A percentile compares a stretch with the other conserved stretches of the same genome.
Conservation (phyloP, 331 rosid genomes). For the Pyrus hybrid region DNA sequence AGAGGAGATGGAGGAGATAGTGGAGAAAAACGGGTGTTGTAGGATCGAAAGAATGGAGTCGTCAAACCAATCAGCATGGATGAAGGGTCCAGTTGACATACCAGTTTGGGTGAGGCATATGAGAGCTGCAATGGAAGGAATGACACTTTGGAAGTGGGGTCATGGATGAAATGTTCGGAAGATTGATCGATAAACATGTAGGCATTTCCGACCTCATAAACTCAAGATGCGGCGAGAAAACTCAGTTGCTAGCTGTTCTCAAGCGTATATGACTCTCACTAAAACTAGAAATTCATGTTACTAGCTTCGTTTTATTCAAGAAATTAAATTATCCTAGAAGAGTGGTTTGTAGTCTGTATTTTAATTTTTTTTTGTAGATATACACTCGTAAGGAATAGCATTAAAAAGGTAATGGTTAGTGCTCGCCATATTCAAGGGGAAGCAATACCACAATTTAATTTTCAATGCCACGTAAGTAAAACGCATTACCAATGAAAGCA, state of each 20-base stretch:
- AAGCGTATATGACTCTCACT: too few relatives aligned
- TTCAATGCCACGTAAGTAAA: too few relatives aligned
- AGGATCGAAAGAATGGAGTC: slow-evolving; percentile 35
- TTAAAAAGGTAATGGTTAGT: too few relatives aligned
- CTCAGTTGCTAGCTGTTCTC: slow-evolving; percentile 28
- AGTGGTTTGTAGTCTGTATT: too few relatives aligned
- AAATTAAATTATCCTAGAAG: too few relatives aligned
- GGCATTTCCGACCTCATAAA: slow-evolving; percentile 5
- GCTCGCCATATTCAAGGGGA: too few relatives aligned
- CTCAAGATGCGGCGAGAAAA: slow-evolving; percentile 20
- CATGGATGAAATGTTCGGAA: slow-evolving; percentile 29
- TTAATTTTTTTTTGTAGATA: too few relatives aligned
- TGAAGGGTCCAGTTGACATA: slow-evolving; percentile 15
- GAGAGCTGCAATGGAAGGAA: slow-evolving; percentile 43
- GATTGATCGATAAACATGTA: slow-evolving; percentile 5
- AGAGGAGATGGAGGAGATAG: slow-evolving; percentile 28
- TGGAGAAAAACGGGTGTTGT: slow-evolving; percentile 34
- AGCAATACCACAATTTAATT: too few relatives aligned
- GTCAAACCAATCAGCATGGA: slow-evolving; percentile 32
- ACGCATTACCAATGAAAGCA: too few relatives aligned
- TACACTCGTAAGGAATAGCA: too few relatives aligned
- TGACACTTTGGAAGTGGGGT: slow-evolving; percentile 21
- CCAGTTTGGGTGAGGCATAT: slow-evolving; percentile 18
- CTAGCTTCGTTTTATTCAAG: too few relatives aligned
- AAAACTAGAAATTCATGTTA: too few relatives aligned